Percentiles rank a stretch among this genome's conserved stretches.
Evolutionary conservation across 2,329 filamentous ascomycete species (phyloP).

Genomic region (Dendryphion nanum): DNA sequence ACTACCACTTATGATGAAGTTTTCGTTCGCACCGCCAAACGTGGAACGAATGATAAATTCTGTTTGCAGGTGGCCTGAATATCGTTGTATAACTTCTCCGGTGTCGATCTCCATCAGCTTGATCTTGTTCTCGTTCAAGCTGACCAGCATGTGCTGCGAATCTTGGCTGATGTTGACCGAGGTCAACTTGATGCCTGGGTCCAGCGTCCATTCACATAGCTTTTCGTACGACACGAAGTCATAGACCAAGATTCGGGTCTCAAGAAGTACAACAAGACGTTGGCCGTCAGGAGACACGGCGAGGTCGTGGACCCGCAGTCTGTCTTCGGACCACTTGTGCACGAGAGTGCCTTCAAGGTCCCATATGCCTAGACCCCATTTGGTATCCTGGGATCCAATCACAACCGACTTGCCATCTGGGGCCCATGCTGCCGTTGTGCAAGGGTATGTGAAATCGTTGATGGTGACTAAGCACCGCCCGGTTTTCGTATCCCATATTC

Average conservation of each 20-base stretch:
- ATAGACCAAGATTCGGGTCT: conserved; percentile 74
- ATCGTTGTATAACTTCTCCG: conserved; percentile 69
- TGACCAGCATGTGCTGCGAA: conserved; percentile 78
- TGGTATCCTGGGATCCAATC: conserved; percentile 53
- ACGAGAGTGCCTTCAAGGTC: conserved; percentile 61
- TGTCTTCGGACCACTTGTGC: conserved; percentile 63
- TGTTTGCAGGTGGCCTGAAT: conserved; percentile 71
- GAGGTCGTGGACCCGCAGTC: conserved; percentile 78
- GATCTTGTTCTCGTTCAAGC: conserved; percentile 73
- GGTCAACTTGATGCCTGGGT: conserved; percentile 60
- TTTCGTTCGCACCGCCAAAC: conserved; percentile 89
- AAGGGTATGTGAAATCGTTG: conserved; percentile 74
- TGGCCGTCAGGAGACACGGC: conserved; percentile 78
- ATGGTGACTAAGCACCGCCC: conserved; percentile 58
- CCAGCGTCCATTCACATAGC: conserved; percentile 70
- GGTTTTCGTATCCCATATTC: conserved; percentile 65
- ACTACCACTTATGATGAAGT: conserved; percentile 87
- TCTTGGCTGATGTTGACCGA: conserved; percentile 80
- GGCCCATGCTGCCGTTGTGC: conserved; percentile 88
- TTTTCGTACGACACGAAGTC: conserved; percentile 73
- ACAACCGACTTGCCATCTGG: conserved; percentile 75
- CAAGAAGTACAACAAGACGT: conserved; percentile 75
- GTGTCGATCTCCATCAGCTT: conserved; percentile 75
- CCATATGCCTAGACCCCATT: conserved; percentile 51
- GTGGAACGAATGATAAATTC: conserved; percentile 76